These are phyloP conservation scores for Cryptococcus sp. DNA, from an alignment of 1,284 basidiomycete species.

Conservation along the genomic window DNA sequence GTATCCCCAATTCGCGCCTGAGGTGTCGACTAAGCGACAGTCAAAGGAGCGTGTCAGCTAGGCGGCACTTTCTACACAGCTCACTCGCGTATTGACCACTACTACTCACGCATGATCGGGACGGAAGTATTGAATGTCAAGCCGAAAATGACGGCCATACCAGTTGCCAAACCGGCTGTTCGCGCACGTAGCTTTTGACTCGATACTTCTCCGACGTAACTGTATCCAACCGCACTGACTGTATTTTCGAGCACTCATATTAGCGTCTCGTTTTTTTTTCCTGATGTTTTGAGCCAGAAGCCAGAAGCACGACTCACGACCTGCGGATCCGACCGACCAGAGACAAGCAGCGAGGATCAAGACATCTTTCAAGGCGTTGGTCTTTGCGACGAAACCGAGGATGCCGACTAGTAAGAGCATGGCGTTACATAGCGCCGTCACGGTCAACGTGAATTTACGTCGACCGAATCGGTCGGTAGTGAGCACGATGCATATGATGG, in stretches of 20 bases:
- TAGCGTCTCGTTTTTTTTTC: no score
- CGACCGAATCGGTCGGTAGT: conserved; percentile 26
- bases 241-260: no score
- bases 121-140: conserved; percentile 25
- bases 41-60: neutral
- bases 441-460: conserved; percentile 19
- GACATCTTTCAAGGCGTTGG: conserved; percentile 13
- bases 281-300: no score
- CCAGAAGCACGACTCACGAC: neutral
- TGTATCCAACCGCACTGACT: conserved; percentile 17
- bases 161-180: conserved; percentile 25
- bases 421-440: conserved; percentile 9
- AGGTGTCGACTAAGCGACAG: conserved; percentile 6
- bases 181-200: conserved; percentile 22
- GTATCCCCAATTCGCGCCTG: conserved; percentile 18
- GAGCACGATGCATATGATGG: conserved; percentile 20
- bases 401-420: conserved; percentile 24
- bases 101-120: conserved; percentile 21
- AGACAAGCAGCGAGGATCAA: conserved; percentile 21
- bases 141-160: conserved; percentile 21
- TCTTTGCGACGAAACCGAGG: conserved; percentile 19
- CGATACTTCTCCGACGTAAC: conserved; percentile 26
- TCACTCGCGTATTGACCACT: neutral
- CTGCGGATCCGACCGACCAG: conserved; percentile 12
- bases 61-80: neutral